phyloP scores from a whole-genome alignment of 495 filamentous ascomycete genomes.

The Hyphodiscus hymeniophilus region DNA sequence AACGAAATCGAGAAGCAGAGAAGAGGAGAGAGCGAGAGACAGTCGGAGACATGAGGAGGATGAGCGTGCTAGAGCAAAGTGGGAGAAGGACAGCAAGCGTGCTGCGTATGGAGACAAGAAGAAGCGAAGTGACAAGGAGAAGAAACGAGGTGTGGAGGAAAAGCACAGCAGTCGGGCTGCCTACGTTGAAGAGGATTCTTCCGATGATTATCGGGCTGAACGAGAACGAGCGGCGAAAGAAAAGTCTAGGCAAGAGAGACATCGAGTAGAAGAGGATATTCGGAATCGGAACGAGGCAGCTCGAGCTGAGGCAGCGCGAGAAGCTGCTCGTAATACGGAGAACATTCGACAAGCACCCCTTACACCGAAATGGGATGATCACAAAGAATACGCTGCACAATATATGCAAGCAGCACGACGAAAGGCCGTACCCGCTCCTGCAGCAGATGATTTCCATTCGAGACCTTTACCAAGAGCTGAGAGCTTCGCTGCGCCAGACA shows the following conservation, averaged over 20 bases:
- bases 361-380: slow-evolving; percentile 15
- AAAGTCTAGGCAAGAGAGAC: slow-evolving; percentile 11
- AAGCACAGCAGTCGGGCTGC: slow-evolving; percentile 28
- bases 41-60: slow-evolving; percentile 26
- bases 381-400: slow-evolving; percentile 15
- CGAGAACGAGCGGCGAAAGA: slow-evolving; percentile 13
- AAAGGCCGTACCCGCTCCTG: slow-evolving; percentile 7
- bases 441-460: slow-evolving; percentile 6
- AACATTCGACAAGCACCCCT: slow-evolving; percentile 5
- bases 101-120: slow-evolving; percentile 23
- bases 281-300: slow-evolving; percentile 10
- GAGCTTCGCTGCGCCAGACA: slow-evolving; percentile 12
- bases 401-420: slow-evolving; percentile 20
- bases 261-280: slow-evolving; percentile 15
- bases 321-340: background rate
- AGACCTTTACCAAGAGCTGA: slow-evolving; percentile 16
- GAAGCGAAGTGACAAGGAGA: slow-evolving; percentile 45
- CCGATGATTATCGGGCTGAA: slow-evolving; percentile 21
- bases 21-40: slow-evolving; percentile 23
- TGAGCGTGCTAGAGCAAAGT: slow-evolving; percentile 20
- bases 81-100: slow-evolving; percentile 28
- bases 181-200: slow-evolving; percentile 29
- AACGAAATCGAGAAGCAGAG: slow-evolving; percentile 16
- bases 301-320: slow-evolving; percentile 7
- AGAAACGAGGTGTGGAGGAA: slow-evolving; percentile 36